phyloP scores from a whole-genome alignment of 257 asterid genomes.

The Fraxinus quadrangulata region DNA sequence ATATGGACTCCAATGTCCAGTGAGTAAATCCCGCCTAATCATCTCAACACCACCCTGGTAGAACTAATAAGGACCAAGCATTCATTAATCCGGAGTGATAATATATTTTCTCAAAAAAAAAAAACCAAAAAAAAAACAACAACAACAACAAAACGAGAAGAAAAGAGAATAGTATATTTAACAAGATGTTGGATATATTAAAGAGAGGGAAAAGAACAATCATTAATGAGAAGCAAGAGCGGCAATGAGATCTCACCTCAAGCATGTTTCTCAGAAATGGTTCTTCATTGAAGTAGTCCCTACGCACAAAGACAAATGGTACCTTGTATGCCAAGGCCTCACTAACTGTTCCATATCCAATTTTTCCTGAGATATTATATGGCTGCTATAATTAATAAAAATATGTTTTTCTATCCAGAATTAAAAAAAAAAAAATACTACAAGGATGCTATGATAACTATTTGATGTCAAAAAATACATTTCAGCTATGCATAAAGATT shows the following conservation, averaged over 20 bases:
- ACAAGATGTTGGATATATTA: neutral
- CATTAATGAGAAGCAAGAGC: neutral
- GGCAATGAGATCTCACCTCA: slow-evolving; percentile 58
- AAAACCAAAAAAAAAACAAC: too few relatives aligned
- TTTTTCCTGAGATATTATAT: slow-evolving; percentile 68
- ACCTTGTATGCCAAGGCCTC: slow-evolving; percentile 95
- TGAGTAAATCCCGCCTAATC: slow-evolving; percentile 95
- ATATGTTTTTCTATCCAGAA: neutral
- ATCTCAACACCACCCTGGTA: slow-evolving; percentile 97
- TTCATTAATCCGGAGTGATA: slow-evolving; percentile 26
- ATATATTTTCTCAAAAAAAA: neutral
- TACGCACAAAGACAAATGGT: slow-evolving; percentile 94
- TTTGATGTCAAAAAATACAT: slow-evolving; percentile 15
- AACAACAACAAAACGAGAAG: neutral
- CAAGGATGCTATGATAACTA: neutral
- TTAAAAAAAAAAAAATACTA: neutral
- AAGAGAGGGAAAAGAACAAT: slow-evolving; percentile 7
- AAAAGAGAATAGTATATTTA: neutral
- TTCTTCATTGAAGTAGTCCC: slow-evolving; percentile 97
- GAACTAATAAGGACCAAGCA: slow-evolving; percentile 39
- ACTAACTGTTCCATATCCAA: slow-evolving; percentile 96
- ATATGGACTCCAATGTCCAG: slow-evolving; percentile 96
- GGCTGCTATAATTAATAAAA: neutral
- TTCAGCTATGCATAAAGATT: slow-evolving; percentile 3
- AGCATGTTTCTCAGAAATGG: slow-evolving; percentile 99